Conservation (phyloP, 768 basidiomycete species). For the Agaricus blazei region DNA sequence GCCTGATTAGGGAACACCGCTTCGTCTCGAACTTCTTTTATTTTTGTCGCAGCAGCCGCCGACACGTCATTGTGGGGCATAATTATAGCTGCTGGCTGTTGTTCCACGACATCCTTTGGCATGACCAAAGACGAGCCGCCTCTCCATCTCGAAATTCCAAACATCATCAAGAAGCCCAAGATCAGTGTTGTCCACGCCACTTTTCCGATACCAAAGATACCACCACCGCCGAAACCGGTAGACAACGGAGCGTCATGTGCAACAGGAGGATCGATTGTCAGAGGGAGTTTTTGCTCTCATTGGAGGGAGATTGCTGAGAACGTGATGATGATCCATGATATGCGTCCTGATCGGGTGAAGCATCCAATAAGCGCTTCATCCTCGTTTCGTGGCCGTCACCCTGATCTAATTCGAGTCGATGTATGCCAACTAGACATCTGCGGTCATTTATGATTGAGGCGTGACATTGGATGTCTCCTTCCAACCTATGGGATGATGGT, state of each 20-base stretch:
- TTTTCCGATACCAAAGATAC: constrained; percentile 8
- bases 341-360: constrained; percentile 1
- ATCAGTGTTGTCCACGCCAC: constrained; percentile 6
- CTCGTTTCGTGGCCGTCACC: constrained; percentile 41
- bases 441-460: constrained; percentile 29
- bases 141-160: constrained; percentile 13
- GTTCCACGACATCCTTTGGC: background rate
- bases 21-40: too few relatives aligned
- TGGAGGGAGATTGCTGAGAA: background rate
- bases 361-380: constrained; percentile 53
- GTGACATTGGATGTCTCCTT: constrained; percentile 5
- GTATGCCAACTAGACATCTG: constrained; percentile 61
- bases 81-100: too few relatives aligned
- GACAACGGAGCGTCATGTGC: background rate
- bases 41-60: too few relatives aligned
- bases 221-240: background rate
- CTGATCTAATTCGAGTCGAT: constrained; percentile 50
- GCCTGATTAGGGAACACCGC: too few relatives aligned
- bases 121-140: background rate
- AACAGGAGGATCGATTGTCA: constrained; percentile 6
- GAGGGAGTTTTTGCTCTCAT: background rate
- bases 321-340: too few relatives aligned
- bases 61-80: too few relatives aligned
- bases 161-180: constrained; percentile 11
- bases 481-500: background rate